Conservation (phyloP, 2,329 filamentous ascomycete genomes). For the Phaeophleospora eucalypticola region DNA sequence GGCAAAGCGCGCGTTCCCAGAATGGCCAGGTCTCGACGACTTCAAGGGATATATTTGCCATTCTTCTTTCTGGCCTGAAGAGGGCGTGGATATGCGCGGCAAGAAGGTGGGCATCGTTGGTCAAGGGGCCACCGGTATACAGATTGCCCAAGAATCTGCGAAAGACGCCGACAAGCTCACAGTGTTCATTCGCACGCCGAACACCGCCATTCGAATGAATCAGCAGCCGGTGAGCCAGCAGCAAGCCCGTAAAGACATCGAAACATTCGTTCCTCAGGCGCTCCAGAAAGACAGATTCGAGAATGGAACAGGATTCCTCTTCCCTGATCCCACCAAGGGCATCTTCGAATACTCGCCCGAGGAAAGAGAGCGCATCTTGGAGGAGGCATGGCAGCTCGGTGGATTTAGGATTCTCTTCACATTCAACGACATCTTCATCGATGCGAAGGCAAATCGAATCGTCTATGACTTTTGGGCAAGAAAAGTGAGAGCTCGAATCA, state of each 20-base stretch:
- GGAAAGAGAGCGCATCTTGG: background rate
- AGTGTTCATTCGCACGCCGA: conserved; percentile 65
- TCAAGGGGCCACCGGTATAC: conserved; percentile 40
- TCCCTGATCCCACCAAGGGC: conserved; percentile 5
- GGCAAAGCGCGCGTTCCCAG: conserved; percentile 34
- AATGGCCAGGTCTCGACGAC: conserved; percentile 30
- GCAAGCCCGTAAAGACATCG: conserved; percentile 25
- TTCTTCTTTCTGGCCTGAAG: conserved; percentile 35
- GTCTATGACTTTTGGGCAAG: conserved; percentile 43
- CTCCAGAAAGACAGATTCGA: background rate
- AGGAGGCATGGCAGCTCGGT: background rate
- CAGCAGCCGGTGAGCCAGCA: conserved; percentile 39
- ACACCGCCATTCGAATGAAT: conserved; percentile 49
- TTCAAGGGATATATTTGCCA: conserved; percentile 39
- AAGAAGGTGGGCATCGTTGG: conserved; percentile 40
- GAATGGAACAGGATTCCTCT: background rate
- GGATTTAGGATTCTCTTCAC: conserved; percentile 10
- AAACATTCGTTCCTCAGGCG: background rate
- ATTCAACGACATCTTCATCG: conserved; percentile 37
- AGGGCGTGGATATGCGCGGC: conserved; percentile 24
- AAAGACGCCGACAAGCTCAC: conserved; percentile 36
- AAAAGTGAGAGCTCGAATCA: conserved; percentile 32
- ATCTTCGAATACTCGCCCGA: conserved; percentile 14
- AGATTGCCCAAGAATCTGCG: conserved; percentile 29
- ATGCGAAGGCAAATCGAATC: conserved; percentile 52